Percentiles rank a stretch among this genome's conserved stretches.
phyloP scores from a whole-genome alignment of 768 basidiomycete species.

The Boletus rubescentipes region DNA sequence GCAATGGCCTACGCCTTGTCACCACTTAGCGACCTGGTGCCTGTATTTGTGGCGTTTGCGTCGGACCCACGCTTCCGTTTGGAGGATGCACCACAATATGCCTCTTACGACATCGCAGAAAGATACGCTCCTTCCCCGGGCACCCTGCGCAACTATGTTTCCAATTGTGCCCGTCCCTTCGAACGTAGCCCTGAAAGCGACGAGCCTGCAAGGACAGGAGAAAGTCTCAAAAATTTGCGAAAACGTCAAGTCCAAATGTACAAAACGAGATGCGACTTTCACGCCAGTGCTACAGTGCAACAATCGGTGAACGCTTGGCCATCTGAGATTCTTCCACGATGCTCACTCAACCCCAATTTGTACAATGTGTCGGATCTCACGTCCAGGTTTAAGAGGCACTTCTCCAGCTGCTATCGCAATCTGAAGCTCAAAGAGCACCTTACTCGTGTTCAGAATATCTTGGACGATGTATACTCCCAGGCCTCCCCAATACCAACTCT shows the following conservation, averaged over 20 bases:
- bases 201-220: neutral
- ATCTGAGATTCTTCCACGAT: conserved; percentile 10
- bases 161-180: neutral
- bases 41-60: conserved; percentile 33
- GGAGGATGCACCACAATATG: conserved; percentile 14
- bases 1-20: conserved; percentile 31
- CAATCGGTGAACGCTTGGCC: conserved; percentile 20
- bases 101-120: conserved; percentile 8
- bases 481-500: neutral
- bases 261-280: conserved; percentile 1
- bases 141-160: neutral
- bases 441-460: conserved; percentile 4
- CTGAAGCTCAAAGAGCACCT: conserved; percentile 16
- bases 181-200: conserved; percentile 14
- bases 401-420: conserved; percentile 21
- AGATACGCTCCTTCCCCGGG: conserved; percentile 1
- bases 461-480: neutral
- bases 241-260: conserved; percentile 10
- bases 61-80: conserved; percentile 1
- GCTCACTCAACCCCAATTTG: neutral
- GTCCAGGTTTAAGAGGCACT: neutral
- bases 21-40: conserved; percentile 13
- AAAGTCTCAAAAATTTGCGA: neutral
- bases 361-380: conserved; percentile 8
- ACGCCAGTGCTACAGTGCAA: neutral